These are phyloP conservation scores for Pichia sp. DNA, from an alignment of 1,139 yeast genomes.

Conservation along the genomic window DNA sequence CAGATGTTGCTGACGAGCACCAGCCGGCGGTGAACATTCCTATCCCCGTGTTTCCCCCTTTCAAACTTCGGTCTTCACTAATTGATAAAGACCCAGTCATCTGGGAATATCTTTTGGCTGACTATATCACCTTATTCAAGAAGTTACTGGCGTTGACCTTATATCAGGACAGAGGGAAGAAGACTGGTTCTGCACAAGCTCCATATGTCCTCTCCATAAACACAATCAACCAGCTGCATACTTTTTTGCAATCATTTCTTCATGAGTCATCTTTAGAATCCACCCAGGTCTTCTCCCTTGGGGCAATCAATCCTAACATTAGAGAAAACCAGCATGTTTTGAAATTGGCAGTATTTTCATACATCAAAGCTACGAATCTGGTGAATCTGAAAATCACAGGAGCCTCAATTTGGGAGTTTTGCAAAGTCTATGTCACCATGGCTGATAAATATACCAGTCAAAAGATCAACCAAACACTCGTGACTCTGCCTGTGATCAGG, in stretches of 20 bases:
- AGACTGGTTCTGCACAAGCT: conserved; percentile 1
- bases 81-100: conserved; percentile 80
- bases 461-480: conserved; percentile 29
- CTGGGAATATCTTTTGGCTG: conserved; percentile 67
- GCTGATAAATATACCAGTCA: conserved; percentile 24
- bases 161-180: conserved; percentile 10
- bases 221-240: conserved; percentile 54
- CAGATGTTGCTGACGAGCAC: neutral
- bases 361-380: conserved; percentile 50
- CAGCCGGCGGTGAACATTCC: conserved; percentile 37
- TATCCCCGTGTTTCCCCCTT: conserved; percentile 69
- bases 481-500: conserved; percentile 45
- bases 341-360: conserved; percentile 47
- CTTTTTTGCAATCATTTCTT: conserved; percentile 53
- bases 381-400: conserved; percentile 54
- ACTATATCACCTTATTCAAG: conserved; percentile 50
- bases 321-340: conserved; percentile 45
- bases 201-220: conserved; percentile 39
- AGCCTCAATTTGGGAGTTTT: conserved; percentile 59
- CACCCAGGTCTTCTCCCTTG: conserved; percentile 58
- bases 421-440: conserved; percentile 44
- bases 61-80: conserved; percentile 63
- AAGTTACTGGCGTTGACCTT: conserved; percentile 34
- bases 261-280: conserved; percentile 58
- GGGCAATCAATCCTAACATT: conserved; percentile 67